phyloP scores from a whole-genome alignment of 768 basidiomycete species.

The Naganishia vishniacii region DNA sequence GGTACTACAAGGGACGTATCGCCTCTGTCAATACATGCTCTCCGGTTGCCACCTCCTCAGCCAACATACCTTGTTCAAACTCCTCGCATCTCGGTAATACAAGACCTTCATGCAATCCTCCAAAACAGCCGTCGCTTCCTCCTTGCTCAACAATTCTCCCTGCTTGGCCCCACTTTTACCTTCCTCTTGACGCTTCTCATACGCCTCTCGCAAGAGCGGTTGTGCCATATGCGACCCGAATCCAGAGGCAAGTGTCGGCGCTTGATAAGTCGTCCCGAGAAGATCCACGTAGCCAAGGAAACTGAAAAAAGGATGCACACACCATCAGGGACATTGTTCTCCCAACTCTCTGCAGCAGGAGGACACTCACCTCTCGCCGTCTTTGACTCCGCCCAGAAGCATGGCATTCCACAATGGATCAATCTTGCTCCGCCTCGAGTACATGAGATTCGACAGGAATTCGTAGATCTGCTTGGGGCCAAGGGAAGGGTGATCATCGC shows the following conservation, averaged over 20 bases:
- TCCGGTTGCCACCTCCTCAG: too few relatives aligned
- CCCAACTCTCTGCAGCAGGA: background rate
- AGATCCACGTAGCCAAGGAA: conserved; percentile 93
- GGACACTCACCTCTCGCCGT: conserved; percentile 65
- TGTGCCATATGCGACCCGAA: conserved; percentile 90
- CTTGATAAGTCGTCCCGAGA: conserved; percentile 89
- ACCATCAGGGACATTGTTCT: background rate
- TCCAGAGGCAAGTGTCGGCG: conserved; percentile 89
- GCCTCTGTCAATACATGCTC: background rate
- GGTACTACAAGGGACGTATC: conserved; percentile 59
- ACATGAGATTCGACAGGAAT: conserved; percentile 85
- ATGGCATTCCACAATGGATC: conserved; percentile 93
- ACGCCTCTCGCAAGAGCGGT: conserved; percentile 81
- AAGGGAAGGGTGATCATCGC: conserved; percentile 74
- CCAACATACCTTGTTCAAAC: conserved; percentile 76
- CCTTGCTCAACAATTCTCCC: conserved; percentile 59
- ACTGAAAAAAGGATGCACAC: conserved; percentile 55
- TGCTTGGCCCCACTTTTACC: conserved; percentile 32
- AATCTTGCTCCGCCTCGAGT: conserved; percentile 76
- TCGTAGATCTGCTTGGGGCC: conserved; percentile 88
- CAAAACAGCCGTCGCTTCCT: conserved; percentile 70
- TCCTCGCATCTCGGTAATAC: conserved; percentile 92
- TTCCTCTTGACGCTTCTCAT: conserved; percentile 69
- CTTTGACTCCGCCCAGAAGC: conserved; percentile 83
- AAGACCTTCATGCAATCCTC: conserved; percentile 85